Conservation (phyloP, 2,329 filamentous ascomycete genomes). For the Daldinia sp. region DNA sequence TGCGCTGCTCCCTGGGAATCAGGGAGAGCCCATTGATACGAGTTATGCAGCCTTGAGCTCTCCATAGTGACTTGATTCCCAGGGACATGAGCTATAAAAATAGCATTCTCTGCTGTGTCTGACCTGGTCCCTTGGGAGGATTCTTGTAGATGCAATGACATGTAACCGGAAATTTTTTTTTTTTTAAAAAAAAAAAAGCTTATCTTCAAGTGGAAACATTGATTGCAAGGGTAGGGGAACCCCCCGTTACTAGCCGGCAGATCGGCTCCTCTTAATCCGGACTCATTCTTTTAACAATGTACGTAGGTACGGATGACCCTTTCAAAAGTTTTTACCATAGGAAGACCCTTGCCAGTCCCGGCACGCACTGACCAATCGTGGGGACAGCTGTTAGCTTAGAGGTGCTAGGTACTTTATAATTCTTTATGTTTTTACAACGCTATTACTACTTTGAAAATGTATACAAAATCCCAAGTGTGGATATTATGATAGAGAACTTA, state of each 20-base stretch:
- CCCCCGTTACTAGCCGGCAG: slow-evolving; percentile 1
- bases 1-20: slow-evolving; percentile 46
- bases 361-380: too few relatives aligned
- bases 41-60: slow-evolving; percentile 45
- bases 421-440: too few relatives aligned
- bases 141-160: background rate
- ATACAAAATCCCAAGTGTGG: too few relatives aligned
- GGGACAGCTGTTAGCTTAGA: too few relatives aligned
- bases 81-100: slow-evolving; percentile 52
- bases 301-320: too few relatives aligned
- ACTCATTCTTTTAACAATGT: background rate
- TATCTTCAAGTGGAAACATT: slow-evolving; percentile 4
- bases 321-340: too few relatives aligned
- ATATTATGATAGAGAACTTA: too few relatives aligned
- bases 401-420: too few relatives aligned
- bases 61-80: slow-evolving; percentile 49
- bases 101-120: slow-evolving; percentile 43
- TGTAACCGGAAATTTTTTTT: slow-evolving; percentile 23
- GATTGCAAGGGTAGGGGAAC: slow-evolving; percentile 3
- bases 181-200: slow-evolving; percentile 10
- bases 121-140: slow-evolving; percentile 8
- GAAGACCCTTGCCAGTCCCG: too few relatives aligned
- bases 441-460: too few relatives aligned
- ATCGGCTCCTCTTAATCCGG: slow-evolving; percentile 19
- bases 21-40: slow-evolving; percentile 47